Conservation (phyloP, 345 rosid species). For the Citrus reticulata region DNA sequence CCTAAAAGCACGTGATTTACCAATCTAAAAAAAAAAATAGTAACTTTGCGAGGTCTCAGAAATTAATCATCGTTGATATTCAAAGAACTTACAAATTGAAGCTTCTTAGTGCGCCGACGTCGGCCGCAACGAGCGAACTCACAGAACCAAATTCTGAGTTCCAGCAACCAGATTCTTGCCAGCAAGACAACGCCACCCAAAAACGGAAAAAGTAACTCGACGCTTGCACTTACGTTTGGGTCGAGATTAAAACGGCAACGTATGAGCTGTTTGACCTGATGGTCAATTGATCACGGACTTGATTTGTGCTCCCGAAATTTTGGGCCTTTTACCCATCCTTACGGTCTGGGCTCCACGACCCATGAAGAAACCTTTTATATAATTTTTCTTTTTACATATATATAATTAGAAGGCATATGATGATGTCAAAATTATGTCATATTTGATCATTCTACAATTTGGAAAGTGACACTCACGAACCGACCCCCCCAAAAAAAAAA, state of each 20-base stretch:
- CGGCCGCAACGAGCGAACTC: too few species aligned
- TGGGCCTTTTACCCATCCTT: background rate
- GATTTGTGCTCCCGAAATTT: background rate
- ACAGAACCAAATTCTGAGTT: background rate
- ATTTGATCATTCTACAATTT: background rate
- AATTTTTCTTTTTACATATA: too few species aligned
- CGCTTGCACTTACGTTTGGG: too few species aligned
- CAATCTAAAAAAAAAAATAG: background rate
- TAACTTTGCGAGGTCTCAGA: background rate
- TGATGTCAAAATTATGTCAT: background rate
- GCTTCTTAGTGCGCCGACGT: background rate
- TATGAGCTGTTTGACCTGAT: too few species aligned
- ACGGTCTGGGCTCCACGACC: background rate
- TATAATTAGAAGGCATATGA: background rate
- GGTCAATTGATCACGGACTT: background rate
- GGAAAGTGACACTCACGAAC: constrained; percentile 3
- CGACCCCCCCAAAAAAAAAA: too few species aligned
- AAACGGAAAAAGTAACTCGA: too few species aligned
- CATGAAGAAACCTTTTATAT: background rate
- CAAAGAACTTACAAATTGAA: background rate
- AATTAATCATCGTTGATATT: too few species aligned
- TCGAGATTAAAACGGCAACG: background rate
- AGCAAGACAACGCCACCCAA: background rate
- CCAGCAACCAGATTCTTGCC: background rate
- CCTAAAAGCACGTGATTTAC: too few species aligned